Base-by-base conservation (phyloP, 2,329 filamentous ascomycete genomes). In the Tolypocladium cylindrosporum region DNA sequence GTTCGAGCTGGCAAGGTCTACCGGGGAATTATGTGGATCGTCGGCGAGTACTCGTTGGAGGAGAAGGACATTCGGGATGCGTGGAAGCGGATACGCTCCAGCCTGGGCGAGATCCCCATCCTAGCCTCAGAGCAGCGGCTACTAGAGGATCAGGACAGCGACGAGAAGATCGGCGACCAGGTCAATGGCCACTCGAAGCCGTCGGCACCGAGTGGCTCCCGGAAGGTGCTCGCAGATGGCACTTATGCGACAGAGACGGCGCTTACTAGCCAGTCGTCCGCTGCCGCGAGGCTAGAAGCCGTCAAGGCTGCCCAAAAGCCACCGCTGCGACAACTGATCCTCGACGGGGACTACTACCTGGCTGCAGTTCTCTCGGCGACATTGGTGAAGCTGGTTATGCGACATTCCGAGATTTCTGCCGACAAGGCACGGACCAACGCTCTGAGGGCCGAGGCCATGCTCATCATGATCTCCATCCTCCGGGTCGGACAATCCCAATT, bases 381-480 rank as follows among this genome's bases (percentile, higher is more conserved):
- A 1, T 82, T 99, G 59, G 96, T 94, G 19, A 99, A 99, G 77
- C 82, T 99, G 57, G 94, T 99, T 55, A 96, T 99, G 91, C 89
- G 94, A 56, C 91, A 97, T 72, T 89, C 91, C 2, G 92, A 97
- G 70, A 92, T 97, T 60, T 97, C 93, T 1, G 79, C 88, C 31
- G 93, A 97, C 66, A 75, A 81, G 50, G 89, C 90, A 50, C 88
- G 94, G 43, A 97, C 93, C 37, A 99, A 99, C 67, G 92, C 93
- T 37, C 82, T 99, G 34, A 88, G 91, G 55, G 94, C 94, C 4
- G 94, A 99, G 74, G 94, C 94, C 51, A 99, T 99, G 94, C 82
- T 99, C 56, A 97, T 99, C 71, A 96, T 97, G 92, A 96, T 99
- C 66, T 97, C 94, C 6, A 95, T 99, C 65, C 91, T 99, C 64